Evolutionary conservation across 2,329 filamentous ascomycete genomes (phyloP).

Genomic region (Ophiocordyceps polyrhachis-furcata): DNA sequence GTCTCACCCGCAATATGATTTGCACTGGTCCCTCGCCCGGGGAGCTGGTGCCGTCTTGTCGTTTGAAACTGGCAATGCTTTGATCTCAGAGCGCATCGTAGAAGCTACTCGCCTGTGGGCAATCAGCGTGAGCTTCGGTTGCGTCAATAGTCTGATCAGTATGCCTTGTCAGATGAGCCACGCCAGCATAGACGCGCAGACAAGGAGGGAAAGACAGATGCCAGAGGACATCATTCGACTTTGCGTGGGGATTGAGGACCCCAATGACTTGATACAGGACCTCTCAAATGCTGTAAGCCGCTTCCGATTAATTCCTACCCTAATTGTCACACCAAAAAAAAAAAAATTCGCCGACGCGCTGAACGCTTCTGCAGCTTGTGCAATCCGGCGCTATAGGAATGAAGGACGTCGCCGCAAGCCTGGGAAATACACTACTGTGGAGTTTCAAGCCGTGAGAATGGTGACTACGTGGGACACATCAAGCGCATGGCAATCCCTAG

Average conservation of each 20-base stretch:
- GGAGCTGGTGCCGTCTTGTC: slow-evolving; percentile 87
- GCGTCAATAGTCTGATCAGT: slow-evolving; percentile 95
- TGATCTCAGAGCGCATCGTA: slow-evolving; percentile 77
- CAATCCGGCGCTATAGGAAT: slow-evolving; percentile 67
- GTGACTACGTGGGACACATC: too few species aligned
- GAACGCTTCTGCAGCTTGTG: slow-evolving; percentile 41
- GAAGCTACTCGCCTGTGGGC: slow-evolving; percentile 83
- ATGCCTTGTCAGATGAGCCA: slow-evolving; percentile 99
- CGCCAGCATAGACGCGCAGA: slow-evolving; percentile 93
- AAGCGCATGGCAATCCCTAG: too few species aligned
- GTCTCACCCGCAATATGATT: slow-evolving; percentile 88
- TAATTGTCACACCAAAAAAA: too few species aligned
- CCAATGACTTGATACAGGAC: slow-evolving; percentile 81
- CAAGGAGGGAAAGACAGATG: slow-evolving; percentile 70
- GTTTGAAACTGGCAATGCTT: slow-evolving; percentile 82
- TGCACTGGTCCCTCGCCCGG: slow-evolving; percentile 90
- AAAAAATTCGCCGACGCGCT: too few species aligned
- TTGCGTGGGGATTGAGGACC: slow-evolving; percentile 93
- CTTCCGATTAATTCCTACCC: neutral
- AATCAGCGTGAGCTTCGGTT: slow-evolving; percentile 94
- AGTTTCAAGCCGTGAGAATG: neutral
- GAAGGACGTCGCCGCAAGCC: neutral
- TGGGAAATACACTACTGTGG: neutral
- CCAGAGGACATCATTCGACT: slow-evolving; percentile 92
- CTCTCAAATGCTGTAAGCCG: slow-evolving; percentile 67